phyloP scores from a whole-genome alignment of 2,329 filamentous ascomycete genomes.

The Ceratocystiopsis minuta region DNA sequence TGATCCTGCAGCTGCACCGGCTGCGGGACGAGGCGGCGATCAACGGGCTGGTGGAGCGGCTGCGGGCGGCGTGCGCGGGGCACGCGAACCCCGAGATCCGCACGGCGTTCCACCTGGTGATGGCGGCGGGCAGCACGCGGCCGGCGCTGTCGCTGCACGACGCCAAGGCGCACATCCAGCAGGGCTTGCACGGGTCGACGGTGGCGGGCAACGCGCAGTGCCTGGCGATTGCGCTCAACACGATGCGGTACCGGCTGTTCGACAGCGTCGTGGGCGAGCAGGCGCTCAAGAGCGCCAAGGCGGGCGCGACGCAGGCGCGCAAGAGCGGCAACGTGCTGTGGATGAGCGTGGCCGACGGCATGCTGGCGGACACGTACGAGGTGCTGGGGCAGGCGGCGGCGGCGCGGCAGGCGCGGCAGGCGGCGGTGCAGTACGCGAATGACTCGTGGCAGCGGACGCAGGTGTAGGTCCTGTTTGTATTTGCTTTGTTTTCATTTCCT shows the following conservation, averaged over 20 bases:
- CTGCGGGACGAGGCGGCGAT: slow-evolving; percentile 41
- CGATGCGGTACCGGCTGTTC: slow-evolving; percentile 73
- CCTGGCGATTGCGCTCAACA: slow-evolving; percentile 63
- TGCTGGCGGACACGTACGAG: slow-evolving; percentile 59
- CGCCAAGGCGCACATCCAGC: slow-evolving; percentile 61
- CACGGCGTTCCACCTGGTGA: slow-evolving; percentile 59
- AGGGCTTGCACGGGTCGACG: slow-evolving; percentile 52
- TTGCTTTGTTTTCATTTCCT: no score
- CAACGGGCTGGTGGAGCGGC: slow-evolving; percentile 40
- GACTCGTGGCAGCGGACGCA: slow-evolving; percentile 21
- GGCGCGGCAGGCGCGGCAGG: slow-evolving; percentile 22
- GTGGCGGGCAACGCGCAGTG: slow-evolving; percentile 58
- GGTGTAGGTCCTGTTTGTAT: no score
- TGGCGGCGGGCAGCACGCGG: slow-evolving; percentile 41
- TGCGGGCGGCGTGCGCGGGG: slow-evolving; percentile 48
- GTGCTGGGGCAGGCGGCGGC: slow-evolving; percentile 38
- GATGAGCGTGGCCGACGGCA: slow-evolving; percentile 65
- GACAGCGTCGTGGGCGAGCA: slow-evolving; percentile 66
- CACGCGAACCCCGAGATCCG: slow-evolving; percentile 60
- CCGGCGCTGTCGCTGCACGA: slow-evolving; percentile 51
- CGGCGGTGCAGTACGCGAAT: slow-evolving; percentile 23
- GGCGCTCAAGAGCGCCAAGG: slow-evolving; percentile 56
- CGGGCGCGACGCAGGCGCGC: slow-evolving; percentile 48
- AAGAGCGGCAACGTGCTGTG: slow-evolving; percentile 55
- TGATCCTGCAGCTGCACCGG: slow-evolving; percentile 49